Base-by-base conservation (phyloP, 2,329 filamentous ascomycete genomes). In the Aspergillus nomiae region DNA sequence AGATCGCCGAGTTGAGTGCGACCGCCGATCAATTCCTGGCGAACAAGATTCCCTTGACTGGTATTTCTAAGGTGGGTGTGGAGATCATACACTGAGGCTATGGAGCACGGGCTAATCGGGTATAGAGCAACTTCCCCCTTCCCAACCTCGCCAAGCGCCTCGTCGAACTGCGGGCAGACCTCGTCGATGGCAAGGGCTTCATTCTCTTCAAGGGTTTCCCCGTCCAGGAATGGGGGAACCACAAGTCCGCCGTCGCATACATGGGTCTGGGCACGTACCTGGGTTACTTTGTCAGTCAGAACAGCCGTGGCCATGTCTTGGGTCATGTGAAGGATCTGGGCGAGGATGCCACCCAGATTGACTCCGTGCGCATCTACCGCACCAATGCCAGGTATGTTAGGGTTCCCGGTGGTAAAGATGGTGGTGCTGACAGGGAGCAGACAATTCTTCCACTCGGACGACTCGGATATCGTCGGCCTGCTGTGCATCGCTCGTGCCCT, bases 271-370 rank as follows among this genome's bases (percentile, higher is more conserved):
- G 91, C 46, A 92, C 91, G 6, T 90, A 96, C 76, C 84, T 96
- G 11, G 92, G 93, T 63, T 95, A 96, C 81, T 94, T 95, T 67
- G 87, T 96, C 46, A 91, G 88, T 28, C 93, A 97, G 74, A 96
- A 97, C 80, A 89, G 89, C 21, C 87, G 88, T 21, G 92, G 92
- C 51, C 92, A 96, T 78, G 91, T 96, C 11, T 86, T 96, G 1
- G 92, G 92, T 9, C 92, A 96, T 76, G 92, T 96, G 70, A 94
- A 96, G 80, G 92, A 96, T 78, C 85, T 95, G 4, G 91, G 92
- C 53, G 92, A 94, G 69, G 92, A 96, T 75, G 84, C 90, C 30
- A 87, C 84, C 5, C 89, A 93, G 79, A 96, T 92, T 71, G 90
- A 96, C 80, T 90, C 89, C 70, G 92, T 96, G 64, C 89, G 93